phyloP scores from a whole-genome alignment of 164 flowering plant species.

The Platanus orientalis region DNA sequence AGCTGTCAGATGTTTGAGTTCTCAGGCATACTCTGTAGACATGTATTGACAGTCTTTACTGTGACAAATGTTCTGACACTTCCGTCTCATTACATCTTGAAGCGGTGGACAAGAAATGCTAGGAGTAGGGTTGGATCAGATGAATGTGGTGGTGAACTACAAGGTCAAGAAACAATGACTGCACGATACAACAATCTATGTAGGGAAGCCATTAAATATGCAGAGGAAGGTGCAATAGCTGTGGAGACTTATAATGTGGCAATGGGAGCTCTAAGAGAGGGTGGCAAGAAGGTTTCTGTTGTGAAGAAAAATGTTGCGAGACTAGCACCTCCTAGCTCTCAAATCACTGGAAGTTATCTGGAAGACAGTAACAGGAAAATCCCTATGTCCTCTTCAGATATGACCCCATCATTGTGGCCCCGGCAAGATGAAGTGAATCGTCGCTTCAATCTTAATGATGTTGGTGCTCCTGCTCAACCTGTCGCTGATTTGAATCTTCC shows the following conservation, averaged over 20 bases:
- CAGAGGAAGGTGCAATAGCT: conserved; percentile 56
- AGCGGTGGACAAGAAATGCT: conserved; percentile 70
- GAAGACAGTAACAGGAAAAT: conserved; percentile 32
- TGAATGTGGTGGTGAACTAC: conserved; percentile 30
- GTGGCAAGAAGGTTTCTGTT: conserved; percentile 39
- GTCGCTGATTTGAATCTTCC: conserved; percentile 56
- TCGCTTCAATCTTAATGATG: conserved; percentile 60
- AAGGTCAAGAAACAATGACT: conserved; percentile 32
- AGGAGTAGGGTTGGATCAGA: conserved; percentile 29
- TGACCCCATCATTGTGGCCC: conserved; percentile 69
- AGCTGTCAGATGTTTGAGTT: conserved; percentile 74
- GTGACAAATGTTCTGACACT: conserved; percentile 64
- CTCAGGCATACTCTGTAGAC: conserved; percentile 60
- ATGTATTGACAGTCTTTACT: conserved; percentile 57
- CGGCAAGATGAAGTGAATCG: conserved; percentile 55
- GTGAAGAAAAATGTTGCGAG: conserved; percentile 49
- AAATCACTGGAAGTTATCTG: conserved; percentile 24
- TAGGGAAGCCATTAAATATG: conserved; percentile 50
- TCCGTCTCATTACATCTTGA: conserved; percentile 61
- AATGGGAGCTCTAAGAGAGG: conserved; percentile 44
- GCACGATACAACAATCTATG: conserved; percentile 44
- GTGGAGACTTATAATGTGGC: conserved; percentile 62
- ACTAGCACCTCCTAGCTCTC: conserved; percentile 31
- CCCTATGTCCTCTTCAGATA: conserved; percentile 34
- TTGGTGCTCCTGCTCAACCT: conserved; percentile 32